Evolutionary conservation across 495 filamentous ascomycete species (phyloP), one percentile per base, ranked within the genome.

Genomic region (Neurospora sp.): DNA sequence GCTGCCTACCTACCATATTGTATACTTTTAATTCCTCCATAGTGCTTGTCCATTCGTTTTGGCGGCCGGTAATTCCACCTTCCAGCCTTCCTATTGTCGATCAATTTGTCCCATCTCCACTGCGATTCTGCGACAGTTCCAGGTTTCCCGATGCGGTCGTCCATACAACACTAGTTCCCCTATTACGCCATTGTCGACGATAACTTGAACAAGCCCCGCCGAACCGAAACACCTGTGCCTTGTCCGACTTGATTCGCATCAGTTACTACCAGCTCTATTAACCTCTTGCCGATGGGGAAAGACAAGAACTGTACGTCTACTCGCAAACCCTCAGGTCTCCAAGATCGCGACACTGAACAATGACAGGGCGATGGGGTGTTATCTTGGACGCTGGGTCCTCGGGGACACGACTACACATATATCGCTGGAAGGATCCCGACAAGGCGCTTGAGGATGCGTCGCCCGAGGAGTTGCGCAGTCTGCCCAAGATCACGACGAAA

Each of bases 371-470:
- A 83, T 89, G 83, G 79, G 88, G 88, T 72, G 86, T 89, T 70
- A 89, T 90, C 75, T 80, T 90, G 41, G 88, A 90, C 82, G 88
- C 88, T 75, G 88, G 88, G 71, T 90, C 88, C 73, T 89, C 87
- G 73, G 96, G 96, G 77, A 98, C 94, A 76, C 92, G 96, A 78
- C 85, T 97, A 72, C 91, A 99, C 80, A 89, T 99, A 68, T 99
- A 99, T 83, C 87, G 87, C 82, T 99, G 96, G 95, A 85, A 94
- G 74, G 91, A 97, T 76, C 90, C 89, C 74, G 83, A 87, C 2
- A 86, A 86, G 72, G 92, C 93, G 69, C 87, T 88, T 61, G 87
- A 90, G 73, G 80, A 88, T 40, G 90, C 89, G 16, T 84, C 86
- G 68, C 76, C 80, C 40, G 79, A 89, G 40, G 87, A 93, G 20